Percentiles rank a stretch among this genome's conserved stretches.
Evolutionary conservation across 1,284 basidiomycete genomes (phyloP).

Genomic region (Cutaneotrichosporon sp.): DNA sequence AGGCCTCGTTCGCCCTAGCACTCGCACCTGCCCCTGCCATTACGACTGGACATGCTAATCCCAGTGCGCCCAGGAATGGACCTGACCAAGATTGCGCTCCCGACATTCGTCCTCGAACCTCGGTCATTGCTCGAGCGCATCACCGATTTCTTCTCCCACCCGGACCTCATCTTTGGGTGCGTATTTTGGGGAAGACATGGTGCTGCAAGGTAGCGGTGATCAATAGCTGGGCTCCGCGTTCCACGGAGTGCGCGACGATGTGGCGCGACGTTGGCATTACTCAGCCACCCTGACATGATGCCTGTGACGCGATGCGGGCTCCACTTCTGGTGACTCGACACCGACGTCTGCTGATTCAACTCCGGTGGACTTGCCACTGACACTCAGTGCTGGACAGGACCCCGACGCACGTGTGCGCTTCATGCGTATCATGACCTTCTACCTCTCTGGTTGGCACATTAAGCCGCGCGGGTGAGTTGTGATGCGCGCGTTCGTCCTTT

Average conservation of each 20-base stretch:
- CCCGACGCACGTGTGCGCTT: slow-evolving; percentile 86
- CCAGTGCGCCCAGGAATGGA: slow-evolving; percentile 91
- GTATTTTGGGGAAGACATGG: not conserved
- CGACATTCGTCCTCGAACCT: slow-evolving; percentile 92
- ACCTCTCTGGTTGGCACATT: slow-evolving; percentile 99
- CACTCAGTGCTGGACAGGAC: slow-evolving; percentile 38
- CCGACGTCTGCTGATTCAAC: not conserved
- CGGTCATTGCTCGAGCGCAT: slow-evolving; percentile 87
- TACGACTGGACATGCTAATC: slow-evolving; percentile 6
- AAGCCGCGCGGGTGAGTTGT: slow-evolving; percentile 78
- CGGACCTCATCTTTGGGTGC: slow-evolving; percentile 81
- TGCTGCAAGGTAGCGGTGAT: not conserved
- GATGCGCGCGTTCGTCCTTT: not conserved
- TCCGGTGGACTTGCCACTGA: not conserved
- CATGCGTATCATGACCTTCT: slow-evolving; percentile 86
- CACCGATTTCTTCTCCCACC: slow-evolving; percentile 98
- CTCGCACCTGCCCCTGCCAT: not conserved
- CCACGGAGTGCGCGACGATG: not conserved
- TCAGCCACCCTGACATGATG: not conserved
- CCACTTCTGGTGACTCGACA: not conserved
- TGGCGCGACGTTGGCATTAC: not conserved
- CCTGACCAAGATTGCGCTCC: slow-evolving; percentile 86
- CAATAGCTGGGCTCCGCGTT: not conserved
- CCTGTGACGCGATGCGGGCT: not conserved
- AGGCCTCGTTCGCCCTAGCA: not conserved